Conservation (phyloP, 2,329 filamentous ascomycete genomes). For the Tolypocladium pustulatum region DNA sequence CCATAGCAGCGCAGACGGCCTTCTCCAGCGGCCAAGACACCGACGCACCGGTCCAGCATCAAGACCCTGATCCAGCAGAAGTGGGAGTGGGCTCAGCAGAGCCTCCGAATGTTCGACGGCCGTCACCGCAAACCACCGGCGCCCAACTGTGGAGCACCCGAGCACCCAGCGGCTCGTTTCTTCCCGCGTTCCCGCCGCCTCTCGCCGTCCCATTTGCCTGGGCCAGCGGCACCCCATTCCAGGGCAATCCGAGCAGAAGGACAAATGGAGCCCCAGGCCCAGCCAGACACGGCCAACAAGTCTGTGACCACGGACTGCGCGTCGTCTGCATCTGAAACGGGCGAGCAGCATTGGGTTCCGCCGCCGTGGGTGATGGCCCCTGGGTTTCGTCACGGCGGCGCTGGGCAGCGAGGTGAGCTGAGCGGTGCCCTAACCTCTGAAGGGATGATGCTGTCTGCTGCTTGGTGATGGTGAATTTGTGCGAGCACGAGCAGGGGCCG, state of each 20-base stretch:
- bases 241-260: not conserved
- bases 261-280: not conserved
- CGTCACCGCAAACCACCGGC: slow-evolving; percentile 1
- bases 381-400: not conserved
- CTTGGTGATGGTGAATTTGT: not conserved
- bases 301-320: not conserved
- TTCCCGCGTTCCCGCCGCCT: not conserved
- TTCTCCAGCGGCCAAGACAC: not conserved
- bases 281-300: too few species aligned
- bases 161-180: not conserved
- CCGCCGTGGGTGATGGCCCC: not conserved
- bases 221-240: not conserved
- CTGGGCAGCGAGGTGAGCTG: not conserved
- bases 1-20: not conserved
- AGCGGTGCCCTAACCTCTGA: not conserved
- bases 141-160: slow-evolving; percentile 8
- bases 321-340: not conserved
- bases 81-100: not conserved
- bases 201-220: not conserved
- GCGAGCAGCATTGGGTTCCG: not conserved
- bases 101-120: not conserved
- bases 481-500: not conserved
- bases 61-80: not conserved
- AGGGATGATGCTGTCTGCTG: not conserved
- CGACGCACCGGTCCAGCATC: not conserved